phyloP scores from a whole-genome alignment of 2,329 filamentous ascomycete species.

The Aspergillus nomiae region DNA sequence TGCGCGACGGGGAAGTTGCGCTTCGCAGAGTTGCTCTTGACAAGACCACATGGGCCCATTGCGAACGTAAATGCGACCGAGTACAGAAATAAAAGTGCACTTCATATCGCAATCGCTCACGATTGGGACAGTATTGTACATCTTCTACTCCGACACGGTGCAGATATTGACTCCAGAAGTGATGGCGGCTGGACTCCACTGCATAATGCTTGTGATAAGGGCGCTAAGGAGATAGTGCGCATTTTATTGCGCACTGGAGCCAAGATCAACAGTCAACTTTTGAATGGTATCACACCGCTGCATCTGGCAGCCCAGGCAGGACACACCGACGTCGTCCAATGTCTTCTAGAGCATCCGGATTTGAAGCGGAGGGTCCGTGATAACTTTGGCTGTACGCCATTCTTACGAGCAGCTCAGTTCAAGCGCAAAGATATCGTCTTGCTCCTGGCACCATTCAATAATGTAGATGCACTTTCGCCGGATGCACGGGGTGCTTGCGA shows the following conservation, averaged over 20 bases:
- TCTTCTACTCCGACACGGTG: conserved; percentile 47
- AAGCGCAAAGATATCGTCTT: conserved; percentile 40
- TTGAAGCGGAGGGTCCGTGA: conserved; percentile 36
- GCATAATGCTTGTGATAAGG: conserved; percentile 57
- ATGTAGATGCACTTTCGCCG: conserved; percentile 37
- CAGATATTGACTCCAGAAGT: conserved; percentile 50
- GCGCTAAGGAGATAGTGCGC: conserved; percentile 47
- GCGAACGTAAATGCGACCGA: conserved; percentile 49
- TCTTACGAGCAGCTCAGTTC: conserved; percentile 43
- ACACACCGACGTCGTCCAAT: conserved; percentile 39
- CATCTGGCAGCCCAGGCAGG: conserved; percentile 45
- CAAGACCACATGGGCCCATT: conserved; percentile 30
- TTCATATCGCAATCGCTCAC: conserved; percentile 54
- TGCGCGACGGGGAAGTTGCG: conserved; percentile 58
- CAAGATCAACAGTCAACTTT: conserved; percentile 40
- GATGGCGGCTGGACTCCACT: conserved; percentile 57
- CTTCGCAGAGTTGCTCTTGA: conserved; percentile 52
- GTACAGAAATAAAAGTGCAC: conserved; percentile 45
- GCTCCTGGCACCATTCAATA: conserved; percentile 40
- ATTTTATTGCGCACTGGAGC: conserved; percentile 44
- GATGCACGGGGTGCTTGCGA: conserved; percentile 50
- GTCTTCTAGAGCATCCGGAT: conserved; percentile 34
- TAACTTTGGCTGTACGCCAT: conserved; percentile 44
- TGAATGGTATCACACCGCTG: conserved; percentile 43
- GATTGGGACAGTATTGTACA: conserved; percentile 40